Evolutionary conservation across 2,329 filamentous ascomycete species (phyloP).

Genomic region (Aspergillus flavus): DNA sequence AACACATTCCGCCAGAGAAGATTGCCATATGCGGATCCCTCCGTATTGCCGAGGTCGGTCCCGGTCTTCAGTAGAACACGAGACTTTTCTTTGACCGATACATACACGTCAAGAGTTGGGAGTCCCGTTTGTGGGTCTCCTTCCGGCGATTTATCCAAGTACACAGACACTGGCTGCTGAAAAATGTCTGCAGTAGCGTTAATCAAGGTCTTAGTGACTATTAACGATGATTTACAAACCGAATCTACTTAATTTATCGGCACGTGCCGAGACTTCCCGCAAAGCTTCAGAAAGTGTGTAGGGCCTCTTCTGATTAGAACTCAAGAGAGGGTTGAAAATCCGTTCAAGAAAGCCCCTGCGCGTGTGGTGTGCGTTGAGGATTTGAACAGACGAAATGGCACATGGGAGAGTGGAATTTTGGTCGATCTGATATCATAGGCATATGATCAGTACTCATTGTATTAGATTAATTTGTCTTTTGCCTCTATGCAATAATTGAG

Average conservation of each 20-base stretch:
- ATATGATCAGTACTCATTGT: constrained; percentile 6
- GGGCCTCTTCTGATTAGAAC: constrained; percentile 63
- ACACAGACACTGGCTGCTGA: constrained; percentile 78
- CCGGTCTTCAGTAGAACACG: constrained; percentile 89
- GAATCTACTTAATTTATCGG: constrained; percentile 76
- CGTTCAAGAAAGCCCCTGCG: constrained; percentile 79
- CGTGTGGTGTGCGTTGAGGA: constrained; percentile 83
- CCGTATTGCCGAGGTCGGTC: constrained; percentile 89
- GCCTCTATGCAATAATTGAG: neutral
- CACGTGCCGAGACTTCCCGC: constrained; percentile 68
- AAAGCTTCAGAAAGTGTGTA: constrained; percentile 83
- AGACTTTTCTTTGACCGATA: constrained; percentile 77
- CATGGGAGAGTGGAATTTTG: constrained; percentile 86
- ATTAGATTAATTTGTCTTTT: neutral
- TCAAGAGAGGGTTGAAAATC: constrained; percentile 76
- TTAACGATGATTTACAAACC: constrained; percentile 56
- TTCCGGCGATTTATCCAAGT: constrained; percentile 75
- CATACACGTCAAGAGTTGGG: constrained; percentile 78
- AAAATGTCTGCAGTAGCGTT: constrained; percentile 70
- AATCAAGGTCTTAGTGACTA: constrained; percentile 10
- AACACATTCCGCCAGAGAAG: constrained; percentile 88
- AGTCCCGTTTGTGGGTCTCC: constrained; percentile 63
- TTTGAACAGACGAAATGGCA: constrained; percentile 80
- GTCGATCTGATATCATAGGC: constrained; percentile 59
- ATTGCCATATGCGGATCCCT: constrained; percentile 91